Conservation (phyloP, 2,329 filamentous ascomycete genomes). For the Elsinoe australis region DNA sequence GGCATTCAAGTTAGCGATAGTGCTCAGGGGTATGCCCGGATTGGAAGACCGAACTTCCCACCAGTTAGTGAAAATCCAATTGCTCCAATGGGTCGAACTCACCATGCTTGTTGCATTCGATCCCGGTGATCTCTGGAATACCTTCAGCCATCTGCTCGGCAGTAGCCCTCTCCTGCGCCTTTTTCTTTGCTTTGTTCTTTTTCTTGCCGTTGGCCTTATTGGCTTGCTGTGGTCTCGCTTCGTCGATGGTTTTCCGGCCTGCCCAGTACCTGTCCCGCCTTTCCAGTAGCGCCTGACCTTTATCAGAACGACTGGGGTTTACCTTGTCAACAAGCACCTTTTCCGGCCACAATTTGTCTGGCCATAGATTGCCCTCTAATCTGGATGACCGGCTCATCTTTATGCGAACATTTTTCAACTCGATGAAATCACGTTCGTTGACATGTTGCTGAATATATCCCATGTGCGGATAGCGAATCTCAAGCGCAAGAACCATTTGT, state of each 20-base stretch:
- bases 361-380: conserved; percentile 65
- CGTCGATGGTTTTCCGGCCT: conserved; percentile 28
- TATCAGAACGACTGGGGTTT: conserved; percentile 26
- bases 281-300: conserved; percentile 49
- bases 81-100: background rate
- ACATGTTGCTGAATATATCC: conserved; percentile 50
- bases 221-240: conserved; percentile 18
- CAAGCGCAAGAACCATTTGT: conserved; percentile 62
- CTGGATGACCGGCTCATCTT: conserved; percentile 48
- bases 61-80: background rate
- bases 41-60: conserved; percentile 41
- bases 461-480: conserved; percentile 62
- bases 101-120: conserved; percentile 12
- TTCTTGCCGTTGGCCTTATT: conserved; percentile 25
- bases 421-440: conserved; percentile 53
- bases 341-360: conserved; percentile 46
- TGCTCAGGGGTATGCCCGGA: conserved; percentile 34
- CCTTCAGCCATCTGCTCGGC: conserved; percentile 29
- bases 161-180: conserved; percentile 29
- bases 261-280: conserved; percentile 56
- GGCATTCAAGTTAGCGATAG: conserved; percentile 42
- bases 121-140: background rate
- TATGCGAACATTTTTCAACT: conserved; percentile 64
- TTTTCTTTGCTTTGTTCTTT: conserved; percentile 32
- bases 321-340: conserved; percentile 50